A percentile compares a stretch with the other conserved stretches of the same genome.
These are phyloP conservation scores for Aspergillus viridinutans DNA, from an alignment of 2,329 filamentous ascomycete species.

Conservation along the genomic window DNA sequence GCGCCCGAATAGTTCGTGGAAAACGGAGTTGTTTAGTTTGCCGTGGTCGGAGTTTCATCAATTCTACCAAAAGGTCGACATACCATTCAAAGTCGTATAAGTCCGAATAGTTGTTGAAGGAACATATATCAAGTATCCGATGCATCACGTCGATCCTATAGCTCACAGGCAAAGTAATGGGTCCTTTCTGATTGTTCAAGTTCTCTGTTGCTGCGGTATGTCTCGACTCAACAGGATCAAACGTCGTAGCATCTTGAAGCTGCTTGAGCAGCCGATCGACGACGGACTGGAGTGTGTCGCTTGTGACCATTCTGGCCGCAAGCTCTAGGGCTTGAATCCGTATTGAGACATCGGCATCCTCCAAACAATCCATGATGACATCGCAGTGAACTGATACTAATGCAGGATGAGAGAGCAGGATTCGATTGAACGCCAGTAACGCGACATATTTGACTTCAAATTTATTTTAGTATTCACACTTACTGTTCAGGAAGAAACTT, in stretches of 20 bases:
- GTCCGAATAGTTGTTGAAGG: constrained; percentile 79
- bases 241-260: constrained; percentile 48
- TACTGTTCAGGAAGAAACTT: constrained; percentile 38
- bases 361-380: constrained; percentile 93
- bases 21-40: constrained; percentile 20
- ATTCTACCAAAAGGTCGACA: constrained; percentile 79
- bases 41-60: constrained; percentile 62
- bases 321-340: constrained; percentile 87
- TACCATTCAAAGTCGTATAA: constrained; percentile 97
- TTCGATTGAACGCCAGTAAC: constrained; percentile 89
- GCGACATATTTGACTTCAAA: constrained; percentile 89
- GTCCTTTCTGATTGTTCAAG: neutral
- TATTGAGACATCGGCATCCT: constrained; percentile 93
- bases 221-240: constrained; percentile 3
- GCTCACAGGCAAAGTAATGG: constrained; percentile 63
- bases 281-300: constrained; percentile 76
- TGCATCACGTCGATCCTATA: constrained; percentile 80
- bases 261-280: constrained; percentile 86
- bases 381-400: constrained; percentile 91
- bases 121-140: constrained; percentile 83
- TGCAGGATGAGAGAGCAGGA: constrained; percentile 80
- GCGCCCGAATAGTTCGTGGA: constrained; percentile 10
- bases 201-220: constrained; percentile 1
- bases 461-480: constrained; percentile 2
- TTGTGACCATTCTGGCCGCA: constrained; percentile 88